Conservation (phyloP, 2,329 filamentous ascomycete genomes). For the Thermothelomyces thermophilus region DNA sequence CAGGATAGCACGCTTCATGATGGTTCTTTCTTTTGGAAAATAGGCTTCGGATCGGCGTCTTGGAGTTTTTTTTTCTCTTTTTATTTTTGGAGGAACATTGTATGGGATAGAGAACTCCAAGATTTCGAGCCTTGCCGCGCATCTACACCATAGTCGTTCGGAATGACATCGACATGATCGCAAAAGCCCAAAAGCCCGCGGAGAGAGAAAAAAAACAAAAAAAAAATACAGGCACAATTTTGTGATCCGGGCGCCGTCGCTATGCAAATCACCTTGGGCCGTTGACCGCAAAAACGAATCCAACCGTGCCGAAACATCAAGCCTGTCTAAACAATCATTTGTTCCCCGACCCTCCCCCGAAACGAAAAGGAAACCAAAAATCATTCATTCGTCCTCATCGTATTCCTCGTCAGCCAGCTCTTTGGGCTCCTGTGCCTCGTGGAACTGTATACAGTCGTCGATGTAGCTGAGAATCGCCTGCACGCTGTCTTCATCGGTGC, state of each 20-base stretch:
- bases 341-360: no score
- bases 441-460: constrained; percentile 87
- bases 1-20: no score
- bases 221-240: background rate
- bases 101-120: no score
- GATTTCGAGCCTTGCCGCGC: no score
- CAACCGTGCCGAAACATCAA: background rate
- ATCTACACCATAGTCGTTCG: no score
- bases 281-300: background rate
- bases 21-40: no score
- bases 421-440: constrained; percentile 85
- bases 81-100: no score
- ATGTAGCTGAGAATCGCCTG: constrained; percentile 81
- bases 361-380: background rate
- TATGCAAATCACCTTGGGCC: constrained; percentile 31
- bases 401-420: constrained; percentile 66
- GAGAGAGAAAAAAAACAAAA: no score
- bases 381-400: constrained; percentile 34
- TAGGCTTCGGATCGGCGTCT: no score
- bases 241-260: constrained; percentile 35
- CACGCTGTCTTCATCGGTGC: constrained; percentile 87
- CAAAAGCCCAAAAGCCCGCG: no score
- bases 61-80: no score
- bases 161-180: no score
- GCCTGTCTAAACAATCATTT: background rate